These are phyloP conservation scores for Colletotrichum gloeosporioides DNA, from an alignment of 2,329 filamentous ascomycete genomes.

Conservation along the genomic window DNA sequence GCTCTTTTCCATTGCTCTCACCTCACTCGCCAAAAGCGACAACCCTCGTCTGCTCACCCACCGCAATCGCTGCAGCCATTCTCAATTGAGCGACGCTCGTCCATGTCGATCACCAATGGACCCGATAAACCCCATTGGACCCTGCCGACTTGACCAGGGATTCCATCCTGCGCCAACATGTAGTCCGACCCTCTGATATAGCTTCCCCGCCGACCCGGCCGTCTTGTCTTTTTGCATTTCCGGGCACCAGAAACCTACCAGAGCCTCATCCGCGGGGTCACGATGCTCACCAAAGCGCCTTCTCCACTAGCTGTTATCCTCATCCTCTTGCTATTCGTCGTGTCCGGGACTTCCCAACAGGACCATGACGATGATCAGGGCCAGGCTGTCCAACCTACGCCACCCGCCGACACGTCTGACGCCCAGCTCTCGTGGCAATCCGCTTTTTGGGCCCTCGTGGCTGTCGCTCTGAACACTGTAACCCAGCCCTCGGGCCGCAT, in stretches of 20 bases:
- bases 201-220: background rate
- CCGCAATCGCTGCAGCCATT: background rate
- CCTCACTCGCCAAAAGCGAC: background rate
- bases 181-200: background rate
- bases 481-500: background rate
- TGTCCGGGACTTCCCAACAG: background rate
- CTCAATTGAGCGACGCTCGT: background rate
- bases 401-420: background rate
- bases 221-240: background rate
- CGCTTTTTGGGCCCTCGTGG: background rate
- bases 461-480: background rate
- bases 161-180: background rate
- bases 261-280: constrained; percentile 5
- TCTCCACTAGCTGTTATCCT: background rate
- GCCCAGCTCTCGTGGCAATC: background rate
- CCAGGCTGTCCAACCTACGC: background rate
- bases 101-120: background rate
- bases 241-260: background rate
- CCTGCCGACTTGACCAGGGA: constrained; percentile 3
- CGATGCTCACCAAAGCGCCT: background rate
- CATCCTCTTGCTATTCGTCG: background rate
- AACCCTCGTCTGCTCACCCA: background rate
- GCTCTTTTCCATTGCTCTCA: background rate
- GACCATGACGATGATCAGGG: background rate
- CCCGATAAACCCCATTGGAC: background rate